Evolutionary conservation across 495 filamentous ascomycete species (phyloP).

Genomic region (Collariella sp.): DNA sequence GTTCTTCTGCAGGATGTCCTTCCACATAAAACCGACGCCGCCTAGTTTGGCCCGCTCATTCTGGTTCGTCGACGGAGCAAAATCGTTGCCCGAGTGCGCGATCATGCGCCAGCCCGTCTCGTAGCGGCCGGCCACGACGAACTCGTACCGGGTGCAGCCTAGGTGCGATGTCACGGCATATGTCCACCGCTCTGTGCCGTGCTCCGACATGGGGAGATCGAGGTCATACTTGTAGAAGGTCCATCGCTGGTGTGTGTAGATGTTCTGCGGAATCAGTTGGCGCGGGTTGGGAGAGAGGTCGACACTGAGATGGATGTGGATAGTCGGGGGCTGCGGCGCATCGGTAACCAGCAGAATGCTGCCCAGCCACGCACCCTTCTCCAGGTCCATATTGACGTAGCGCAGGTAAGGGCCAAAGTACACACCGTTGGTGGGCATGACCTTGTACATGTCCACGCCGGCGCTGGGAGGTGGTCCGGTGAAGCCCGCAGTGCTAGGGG

Average conservation of each 20-base stretch:
- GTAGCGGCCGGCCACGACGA: conserved; percentile 83
- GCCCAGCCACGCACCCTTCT: conserved; percentile 82
- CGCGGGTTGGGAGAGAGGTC: conserved; percentile 90
- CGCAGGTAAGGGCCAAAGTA: conserved; percentile 95
- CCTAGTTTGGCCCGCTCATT: conserved; percentile 78
- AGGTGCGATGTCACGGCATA: conserved; percentile 96
- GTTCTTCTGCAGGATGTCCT: conserved; percentile 96
- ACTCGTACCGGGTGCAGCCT: conserved; percentile 94
- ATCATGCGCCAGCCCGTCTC: conserved; percentile 97
- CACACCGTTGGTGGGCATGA: conserved; percentile 90
- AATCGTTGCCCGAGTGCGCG: conserved; percentile 91
- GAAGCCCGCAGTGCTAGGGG: conserved; percentile 62
- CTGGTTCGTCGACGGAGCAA: conserved; percentile 73
- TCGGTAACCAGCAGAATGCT: conserved; percentile 72
- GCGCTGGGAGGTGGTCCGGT: conserved; percentile 75
- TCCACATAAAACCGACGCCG: conserved; percentile 94
- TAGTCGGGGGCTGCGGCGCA: conserved; percentile 86
- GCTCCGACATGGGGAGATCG: conserved; percentile 83
- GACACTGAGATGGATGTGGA: conserved; percentile 85
- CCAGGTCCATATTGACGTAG: conserved; percentile 95
- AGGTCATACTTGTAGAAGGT: conserved; percentile 94
- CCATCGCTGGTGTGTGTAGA: conserved; percentile 85
- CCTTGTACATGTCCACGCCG: conserved; percentile 86
- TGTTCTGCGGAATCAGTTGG: conserved; percentile 75
- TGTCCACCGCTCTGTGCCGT: conserved; percentile 79